Evolutionary conservation across 768 basidiomycete genomes (phyloP).

Genomic region (Kwoniella mangroviensis): DNA sequence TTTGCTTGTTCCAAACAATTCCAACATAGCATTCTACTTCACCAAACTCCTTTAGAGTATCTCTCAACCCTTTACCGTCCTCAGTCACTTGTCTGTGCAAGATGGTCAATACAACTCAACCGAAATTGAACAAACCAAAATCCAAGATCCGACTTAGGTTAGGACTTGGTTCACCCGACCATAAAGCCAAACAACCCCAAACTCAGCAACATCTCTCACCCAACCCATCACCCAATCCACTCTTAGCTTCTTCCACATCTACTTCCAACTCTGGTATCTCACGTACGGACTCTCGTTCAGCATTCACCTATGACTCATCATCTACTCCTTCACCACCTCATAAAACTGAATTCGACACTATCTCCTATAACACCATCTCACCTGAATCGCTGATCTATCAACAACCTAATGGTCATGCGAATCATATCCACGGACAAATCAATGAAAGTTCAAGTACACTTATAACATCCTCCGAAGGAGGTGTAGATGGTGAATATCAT

Average conservation of each 20-base stretch:
- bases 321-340: slow-evolving; percentile 12
- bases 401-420: neutral
- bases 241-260: slow-evolving; percentile 19
- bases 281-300: slow-evolving; percentile 35
- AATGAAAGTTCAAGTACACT: neutral
- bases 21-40: neutral
- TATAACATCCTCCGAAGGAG: neutral
- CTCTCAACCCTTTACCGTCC: neutral
- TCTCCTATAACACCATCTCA: slow-evolving; percentile 34
- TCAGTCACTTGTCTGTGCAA: neutral
- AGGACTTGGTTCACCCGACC: slow-evolving; percentile 48
- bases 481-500: neutral
- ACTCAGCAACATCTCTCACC: slow-evolving; percentile 8
- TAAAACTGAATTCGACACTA: slow-evolving; percentile 33
- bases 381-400: slow-evolving; percentile 5
- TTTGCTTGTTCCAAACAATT: neutral
- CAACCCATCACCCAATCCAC: neutral
- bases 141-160: slow-evolving; percentile 54
- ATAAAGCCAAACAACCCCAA: slow-evolving; percentile 32
- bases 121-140: slow-evolving; percentile 46
- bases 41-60: neutral
- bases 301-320: slow-evolving; percentile 42
- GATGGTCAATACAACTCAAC: slow-evolving; percentile 22
- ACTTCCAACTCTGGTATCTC: slow-evolving; percentile 20
- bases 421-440: neutral